Evolutionary conservation across 352 stramenopile genomes (phyloP).

Genomic region (Phytophthora syringae): DNA sequence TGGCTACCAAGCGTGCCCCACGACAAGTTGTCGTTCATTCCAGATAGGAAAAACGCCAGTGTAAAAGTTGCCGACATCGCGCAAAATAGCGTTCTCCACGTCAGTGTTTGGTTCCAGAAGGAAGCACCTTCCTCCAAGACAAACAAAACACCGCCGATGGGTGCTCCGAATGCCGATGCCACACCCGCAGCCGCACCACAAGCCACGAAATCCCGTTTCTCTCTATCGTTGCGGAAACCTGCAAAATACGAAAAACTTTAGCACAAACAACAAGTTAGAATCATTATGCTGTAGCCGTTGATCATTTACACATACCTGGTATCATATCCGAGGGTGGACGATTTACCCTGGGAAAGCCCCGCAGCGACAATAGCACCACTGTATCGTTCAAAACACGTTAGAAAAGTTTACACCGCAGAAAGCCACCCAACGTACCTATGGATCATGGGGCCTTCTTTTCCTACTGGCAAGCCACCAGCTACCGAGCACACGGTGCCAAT

Average conservation of each 20-base stretch:
- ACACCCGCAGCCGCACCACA: slow-evolving; percentile 90
- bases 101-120: slow-evolving; percentile 88
- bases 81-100: slow-evolving; percentile 87
- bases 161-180: slow-evolving; percentile 89
- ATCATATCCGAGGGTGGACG: slow-evolving; percentile 71
- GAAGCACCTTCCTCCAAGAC: slow-evolving; percentile 86
- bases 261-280: not conserved
- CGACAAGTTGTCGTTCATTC: slow-evolving; percentile 76
- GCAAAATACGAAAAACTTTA: slow-evolving; percentile 86
- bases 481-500: slow-evolving; percentile 90
- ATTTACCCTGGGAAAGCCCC: slow-evolving; percentile 81
- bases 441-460: slow-evolving; percentile 94
- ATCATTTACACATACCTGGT: slow-evolving; percentile 47
- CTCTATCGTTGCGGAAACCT: slow-evolving; percentile 88
- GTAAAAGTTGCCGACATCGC: slow-evolving; percentile 91
- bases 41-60: slow-evolving; percentile 76
- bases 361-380: slow-evolving; percentile 81
- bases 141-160: slow-evolving; percentile 90
- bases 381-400: slow-evolving; percentile 20
- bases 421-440: slow-evolving; percentile 59
- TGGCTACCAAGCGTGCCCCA: slow-evolving; percentile 79
- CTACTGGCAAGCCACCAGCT: slow-evolving; percentile 83
- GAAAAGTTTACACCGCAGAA: not conserved
- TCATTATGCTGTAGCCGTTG: too few relatives aligned
- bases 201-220: slow-evolving; percentile 90